These are phyloP conservation scores for Penicillium flavigenum DNA, from an alignment of 495 filamentous ascomycete species.

Conservation along the genomic window DNA sequence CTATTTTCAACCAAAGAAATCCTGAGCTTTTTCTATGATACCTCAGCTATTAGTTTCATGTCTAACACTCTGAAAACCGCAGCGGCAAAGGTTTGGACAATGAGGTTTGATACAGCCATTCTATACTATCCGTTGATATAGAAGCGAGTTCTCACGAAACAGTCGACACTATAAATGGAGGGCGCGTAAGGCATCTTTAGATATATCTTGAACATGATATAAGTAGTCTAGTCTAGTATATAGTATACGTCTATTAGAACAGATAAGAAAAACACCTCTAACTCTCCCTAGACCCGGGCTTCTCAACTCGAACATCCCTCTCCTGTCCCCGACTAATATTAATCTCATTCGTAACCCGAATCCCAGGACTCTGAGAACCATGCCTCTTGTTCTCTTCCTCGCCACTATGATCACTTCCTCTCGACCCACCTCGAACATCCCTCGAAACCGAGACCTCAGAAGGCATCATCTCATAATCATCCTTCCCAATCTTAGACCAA, in stretches of 20 bases:
- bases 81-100: not conserved
- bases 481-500: conserved; percentile 24
- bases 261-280: not conserved
- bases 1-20: not conserved
- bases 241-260: not conserved
- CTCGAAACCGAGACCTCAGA: conserved; percentile 26
- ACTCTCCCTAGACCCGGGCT: not conserved
- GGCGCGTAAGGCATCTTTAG: not conserved
- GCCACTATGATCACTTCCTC: not conserved
- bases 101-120: too few relatives aligned
- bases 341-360: conserved; percentile 29
- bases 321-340: conserved; percentile 5
- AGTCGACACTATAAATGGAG: too few relatives aligned
- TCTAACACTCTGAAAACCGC: not conserved
- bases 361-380: conserved; percentile 17
- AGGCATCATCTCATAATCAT: conserved; percentile 36
- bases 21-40: not conserved
- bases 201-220: not conserved
- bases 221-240: not conserved
- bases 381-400: not conserved
- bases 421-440: conserved; percentile 8
- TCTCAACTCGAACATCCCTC: not conserved
- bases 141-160: not conserved
- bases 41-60: not conserved
- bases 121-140: not conserved